Base-by-base conservation (phyloP, 2,329 filamentous ascomycete species). In the Trichoderma sp. region DNA sequence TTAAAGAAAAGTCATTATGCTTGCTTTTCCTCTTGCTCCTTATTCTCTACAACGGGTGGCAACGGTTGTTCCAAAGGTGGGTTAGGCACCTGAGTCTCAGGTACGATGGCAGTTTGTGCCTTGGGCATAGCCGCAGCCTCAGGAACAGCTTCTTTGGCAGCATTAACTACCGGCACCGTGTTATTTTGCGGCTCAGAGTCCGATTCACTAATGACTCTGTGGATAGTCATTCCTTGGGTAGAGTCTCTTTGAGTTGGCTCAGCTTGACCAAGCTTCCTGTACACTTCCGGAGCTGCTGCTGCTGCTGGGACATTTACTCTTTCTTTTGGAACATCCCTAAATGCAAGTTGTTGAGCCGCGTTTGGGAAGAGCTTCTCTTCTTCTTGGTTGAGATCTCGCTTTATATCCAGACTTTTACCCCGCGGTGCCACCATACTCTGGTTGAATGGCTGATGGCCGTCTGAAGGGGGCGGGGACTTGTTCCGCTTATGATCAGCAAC, bases 401-500 rank as follows among this genome's bases (percentile, higher is more conserved):
- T 85, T 21, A 82, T 75, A 58, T 87, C 85, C 31, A 83, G 69
- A 71, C 84, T 87, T 77, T 82, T 86, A 4, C 81, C 82, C n/a
- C 83, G 77, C 4, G 79, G 73, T 16, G 78, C 72, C 3, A 82
- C 60, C 35, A 82, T 72, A 63, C 72, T 75, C 5, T 76, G 73
- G 19, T 75, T 75, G 35, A 75, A 62, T 21, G 29, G 21, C 4
- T 70, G 72, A 24, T 76, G 73, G n/a, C 73, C 75, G 31, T 80
- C 79, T 31, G 75, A 55, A 8, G 79, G 79, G 2, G 86, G 84
- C 4, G 87, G 87, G 10, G 86, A 88, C 76, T 88, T 88, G 73
- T 83, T 84, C 61, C 87, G 82, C 72, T 85, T 81, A 58, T 86
- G 82, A 68, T 88, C 87, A 0, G 80, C 83, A 53, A 79, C 86